These are phyloP conservation scores for Rhodotorula sp. DNA, from an alignment of 1,284 basidiomycete species.

Conservation along the genomic window DNA sequence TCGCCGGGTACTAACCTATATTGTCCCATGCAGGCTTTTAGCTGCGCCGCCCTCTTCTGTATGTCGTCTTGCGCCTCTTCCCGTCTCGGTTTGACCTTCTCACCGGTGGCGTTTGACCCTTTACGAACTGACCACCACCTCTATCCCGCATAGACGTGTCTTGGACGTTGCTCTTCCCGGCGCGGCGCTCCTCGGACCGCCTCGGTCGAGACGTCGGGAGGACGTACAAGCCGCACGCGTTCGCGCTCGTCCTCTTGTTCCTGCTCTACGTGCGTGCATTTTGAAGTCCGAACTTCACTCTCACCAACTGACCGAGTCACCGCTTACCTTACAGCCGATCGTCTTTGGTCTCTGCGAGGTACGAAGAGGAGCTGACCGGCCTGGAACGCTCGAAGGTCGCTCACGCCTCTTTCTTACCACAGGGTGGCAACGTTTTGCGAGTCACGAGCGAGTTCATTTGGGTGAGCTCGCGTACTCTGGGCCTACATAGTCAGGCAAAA, in stretches of 20 bases:
- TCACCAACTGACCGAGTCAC: no score
- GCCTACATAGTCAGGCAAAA: neutral
- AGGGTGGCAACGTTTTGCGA: slow-evolving; percentile 11
- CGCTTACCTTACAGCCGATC: neutral
- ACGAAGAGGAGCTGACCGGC: no score
- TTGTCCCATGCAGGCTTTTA: neutral
- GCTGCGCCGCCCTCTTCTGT: slow-evolving; percentile 3
- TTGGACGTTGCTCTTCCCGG: slow-evolving; percentile 3
- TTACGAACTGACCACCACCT: neutral
- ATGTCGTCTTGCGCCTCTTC: neutral
- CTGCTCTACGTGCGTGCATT: slow-evolving; percentile 3
- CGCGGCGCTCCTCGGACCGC: neutral
- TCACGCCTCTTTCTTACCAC: neutral
- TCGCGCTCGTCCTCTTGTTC: neutral
- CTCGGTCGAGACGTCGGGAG: slow-evolving; percentile 3
- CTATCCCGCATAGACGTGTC: neutral
- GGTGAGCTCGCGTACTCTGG: neutral
- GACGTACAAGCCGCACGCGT: neutral
- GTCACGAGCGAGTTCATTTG: slow-evolving; percentile 14
- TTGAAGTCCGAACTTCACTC: neutral
- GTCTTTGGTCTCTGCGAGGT: slow-evolving; percentile 9
- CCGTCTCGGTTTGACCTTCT: neutral
- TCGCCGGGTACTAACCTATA: neutral
- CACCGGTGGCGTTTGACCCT: neutral
- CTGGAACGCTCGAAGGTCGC: neutral